Percentiles rank a stretch among this genome's conserved stretches.
These are phyloP conservation scores for Cephalotrichum gorgonifer DNA, from an alignment of 2,329 filamentous ascomycete genomes.

Conservation along the genomic window DNA sequence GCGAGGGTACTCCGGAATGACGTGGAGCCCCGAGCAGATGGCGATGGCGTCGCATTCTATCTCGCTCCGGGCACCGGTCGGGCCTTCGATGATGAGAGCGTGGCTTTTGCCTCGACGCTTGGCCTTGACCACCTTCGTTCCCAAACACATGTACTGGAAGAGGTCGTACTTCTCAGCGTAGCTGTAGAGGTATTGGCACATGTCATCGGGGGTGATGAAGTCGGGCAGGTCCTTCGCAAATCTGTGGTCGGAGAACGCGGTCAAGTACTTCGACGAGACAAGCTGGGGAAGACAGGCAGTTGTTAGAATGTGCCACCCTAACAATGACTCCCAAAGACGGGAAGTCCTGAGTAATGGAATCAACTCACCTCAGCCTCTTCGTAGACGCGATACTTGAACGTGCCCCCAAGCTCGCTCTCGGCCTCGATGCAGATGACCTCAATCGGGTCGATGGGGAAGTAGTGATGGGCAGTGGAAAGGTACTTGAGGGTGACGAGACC, in stretches of 20 bases:
- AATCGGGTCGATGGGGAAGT: conserved; percentile 24
- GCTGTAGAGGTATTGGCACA: conserved; percentile 29
- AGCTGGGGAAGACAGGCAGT: conserved; percentile 17
- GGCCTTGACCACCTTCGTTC: conserved; percentile 18
- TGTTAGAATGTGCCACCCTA: neutral
- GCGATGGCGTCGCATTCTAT: conserved; percentile 34
- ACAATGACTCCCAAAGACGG: neutral
- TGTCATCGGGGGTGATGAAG: conserved; percentile 28
- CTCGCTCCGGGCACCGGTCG: conserved; percentile 4
- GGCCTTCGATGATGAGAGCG: conserved; percentile 2
- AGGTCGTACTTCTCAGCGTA: conserved; percentile 29
- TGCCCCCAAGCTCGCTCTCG: conserved; percentile 31
- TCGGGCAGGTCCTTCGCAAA: conserved; percentile 28
- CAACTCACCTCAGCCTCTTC: conserved; percentile 31
- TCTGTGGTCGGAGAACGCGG: conserved; percentile 38
- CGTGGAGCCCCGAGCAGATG: conserved; percentile 33
- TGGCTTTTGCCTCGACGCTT: conserved; percentile 6
- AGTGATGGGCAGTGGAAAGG: conserved; percentile 24
- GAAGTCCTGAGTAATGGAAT: neutral
- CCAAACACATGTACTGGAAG: conserved; percentile 23
- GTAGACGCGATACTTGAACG: conserved; percentile 34
- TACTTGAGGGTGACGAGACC: conserved; percentile 30
- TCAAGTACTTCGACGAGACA: conserved; percentile 39
- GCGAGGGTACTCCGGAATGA: conserved; percentile 25
- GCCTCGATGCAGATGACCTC: conserved; percentile 33